A percentile compares a stretch with the other conserved stretches of the same genome.
Evolutionary conservation across 163 green algal genomes (phyloP).

Genomic region (Chlamydomonas reinhardtii): DNA sequence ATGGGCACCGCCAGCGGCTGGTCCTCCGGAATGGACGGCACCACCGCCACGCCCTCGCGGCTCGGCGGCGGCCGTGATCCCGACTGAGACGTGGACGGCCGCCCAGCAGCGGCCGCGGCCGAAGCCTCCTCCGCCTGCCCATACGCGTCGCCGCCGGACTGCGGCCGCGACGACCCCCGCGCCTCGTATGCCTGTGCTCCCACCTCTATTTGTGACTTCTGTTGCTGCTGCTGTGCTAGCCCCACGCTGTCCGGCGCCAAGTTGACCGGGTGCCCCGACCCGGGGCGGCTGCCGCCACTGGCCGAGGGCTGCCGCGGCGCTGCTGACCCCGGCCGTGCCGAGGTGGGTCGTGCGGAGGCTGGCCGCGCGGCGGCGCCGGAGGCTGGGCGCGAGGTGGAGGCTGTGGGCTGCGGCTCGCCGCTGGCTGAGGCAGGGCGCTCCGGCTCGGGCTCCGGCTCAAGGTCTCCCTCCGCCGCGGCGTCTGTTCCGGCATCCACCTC

Average conservation of each 20-base stretch:
- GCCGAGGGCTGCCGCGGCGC: neutral
- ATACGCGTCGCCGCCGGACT: too few relatives aligned
- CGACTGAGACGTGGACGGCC: neutral
- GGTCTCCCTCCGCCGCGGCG: too few relatives aligned
- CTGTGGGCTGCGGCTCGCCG: conserved; percentile 7
- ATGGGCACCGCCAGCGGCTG: neutral
- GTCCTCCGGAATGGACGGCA: conserved; percentile 26
- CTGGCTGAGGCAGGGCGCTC: neutral
- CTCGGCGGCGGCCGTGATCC: neutral
- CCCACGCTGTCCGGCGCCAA: conserved; percentile 19
- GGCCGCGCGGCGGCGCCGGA: conserved; percentile 15
- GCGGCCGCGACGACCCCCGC: too few relatives aligned
- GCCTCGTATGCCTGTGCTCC: too few relatives aligned
- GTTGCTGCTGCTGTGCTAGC: neutral
- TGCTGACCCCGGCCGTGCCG: conserved; percentile 9
- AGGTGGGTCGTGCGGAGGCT: neutral
- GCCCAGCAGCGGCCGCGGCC: too few relatives aligned
- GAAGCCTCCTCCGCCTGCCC: too few relatives aligned
- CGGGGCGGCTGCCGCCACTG: neutral
- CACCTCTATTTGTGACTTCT: too few relatives aligned
- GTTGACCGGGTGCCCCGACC: conserved; percentile 9
- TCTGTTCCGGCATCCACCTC: neutral
- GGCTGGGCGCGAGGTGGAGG: conserved; percentile 30
- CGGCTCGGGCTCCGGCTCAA: neutral
- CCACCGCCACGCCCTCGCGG: neutral